Evolutionary conservation across 345 rosid species (phyloP), one percentile per base, ranked within the genome.

Genomic region (Zanthoxylum bungeanum): DNA sequence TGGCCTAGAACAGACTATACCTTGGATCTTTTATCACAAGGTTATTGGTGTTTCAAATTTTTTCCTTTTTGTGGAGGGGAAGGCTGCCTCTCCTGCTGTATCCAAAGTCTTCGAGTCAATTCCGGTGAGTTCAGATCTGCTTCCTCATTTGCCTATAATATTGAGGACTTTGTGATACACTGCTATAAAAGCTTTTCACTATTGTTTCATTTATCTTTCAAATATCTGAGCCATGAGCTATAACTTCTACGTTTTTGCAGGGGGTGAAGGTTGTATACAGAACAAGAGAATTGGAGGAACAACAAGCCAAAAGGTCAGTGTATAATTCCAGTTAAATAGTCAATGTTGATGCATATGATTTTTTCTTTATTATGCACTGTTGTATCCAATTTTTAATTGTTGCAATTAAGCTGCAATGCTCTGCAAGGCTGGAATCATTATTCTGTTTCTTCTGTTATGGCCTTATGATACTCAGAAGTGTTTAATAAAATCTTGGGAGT

Each of bases 41-140:
- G 97, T 88, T 71, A 85, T 88, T 73, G 99, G 98, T 27, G 91
- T 91, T 78, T 92, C 98, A 14, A 80, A 81, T 10, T 92, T 92
- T 79, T 87, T 89, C 60, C 89, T 95, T 37, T 95, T 95, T 37
- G 98, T 95, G 76, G 98, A 95, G 58, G 99, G 99, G 42, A 92
- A 89, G 75, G 99, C 98, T 76, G 93, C 98, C 53, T 79, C 93
- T 3, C 85, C 81, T 21, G 59, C 81, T 30, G 94, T 91, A 3
- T 86, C 99, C 57, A 84, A 80, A 78, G 92, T 92, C 53, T 76
- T 95, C 66, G 91, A 89, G 80, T 74, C 85, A 6, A 88, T 95
- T 76, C 87, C 90, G 0, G 90, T 86, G 75, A 75, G 85, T 68
- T 49, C 55, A 5, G 12, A 66, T 14, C 57, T 68, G 50, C 39